Evolutionary conservation across 441 rosid species (phyloP), one percentile per base, ranked within the genome.

Genomic region (Adansonia rubrostipa): DNA sequence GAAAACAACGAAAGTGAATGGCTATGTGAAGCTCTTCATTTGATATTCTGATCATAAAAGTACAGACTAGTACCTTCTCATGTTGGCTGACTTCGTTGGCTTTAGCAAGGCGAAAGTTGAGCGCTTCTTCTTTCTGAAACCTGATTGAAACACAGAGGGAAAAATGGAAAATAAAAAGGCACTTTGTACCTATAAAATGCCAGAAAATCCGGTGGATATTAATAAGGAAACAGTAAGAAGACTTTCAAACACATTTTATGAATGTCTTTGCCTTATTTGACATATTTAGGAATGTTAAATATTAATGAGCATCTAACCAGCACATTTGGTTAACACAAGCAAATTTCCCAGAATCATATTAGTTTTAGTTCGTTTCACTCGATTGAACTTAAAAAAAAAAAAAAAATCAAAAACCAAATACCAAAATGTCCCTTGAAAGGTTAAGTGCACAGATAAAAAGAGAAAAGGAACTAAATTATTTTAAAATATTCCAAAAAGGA

Each of bases 81-180:
- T 84, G 88, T 80, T 90, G 92, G 85, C 87, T 71, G 83, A 96
- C 88, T 86, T 94, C 99, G 71, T 86, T 80, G 60, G 95, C 84
- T 87, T 91, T 96, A 71, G 89, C 83, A 83, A 87, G 81, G 57
- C 95, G 90, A 75, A 90, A 96, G 83, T 81, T 84, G 80, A 96
- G 87, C 9, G 98, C 97, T 84, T 92, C 93, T 83, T 96, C 96
- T 83, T 92, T 92, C 57, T 92, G 97, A 77, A 82, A 81, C 85
- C 97, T 96, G 89, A 77, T 78, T 69, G 53, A 71, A 60, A 80
- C 11, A 80, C 20, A 57, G 19, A 77, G 44, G 28, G 11, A 45
- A 48, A 69, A 66, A 36, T 36, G 36, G 3, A 19, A 44, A 73
- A 36, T 3, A 22, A 45, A 22, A 44, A 71, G 3, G 11, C 17